Base-by-base conservation (phyloP, 352 stramenopile species). In the Stephanocyclus meneghinianus region DNA sequence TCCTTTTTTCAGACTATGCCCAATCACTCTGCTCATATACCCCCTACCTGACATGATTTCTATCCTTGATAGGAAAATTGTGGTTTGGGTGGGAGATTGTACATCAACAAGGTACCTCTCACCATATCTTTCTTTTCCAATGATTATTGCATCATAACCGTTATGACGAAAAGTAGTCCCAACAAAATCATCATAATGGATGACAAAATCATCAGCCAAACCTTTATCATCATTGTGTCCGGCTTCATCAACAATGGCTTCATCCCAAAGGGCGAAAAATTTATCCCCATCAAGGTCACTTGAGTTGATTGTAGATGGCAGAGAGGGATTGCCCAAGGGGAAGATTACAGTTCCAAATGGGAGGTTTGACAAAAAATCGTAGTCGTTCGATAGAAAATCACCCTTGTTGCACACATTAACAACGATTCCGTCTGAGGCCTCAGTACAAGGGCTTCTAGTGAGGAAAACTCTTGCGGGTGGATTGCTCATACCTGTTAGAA, bases 251-350 rank as follows among this genome's bases (percentile, higher is more conserved):
- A 80, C 5, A 7, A 84, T 44, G 15, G 45, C 18, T 53, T 47
- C 8, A 66, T 84, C 57, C 77, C 77, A 84, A 55, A 74, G 30
- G 3, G 59, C 71, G 45, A 70, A 47, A 50, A 81, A 84, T 5
- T 71, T 64, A 55, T 84, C 77, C 40, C 77, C 77, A 68, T 84
- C 77, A 5, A 80, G 64, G 65, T 84, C 77, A 57, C 77, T 74
- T 32, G 57, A 45, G 61, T 75, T 76, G 16, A 80, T 75, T 55
- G 44, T 67, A 29, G 65, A 62, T 44, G 77, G 77, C 30, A 84
- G 59, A 45, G 77, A 71, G 32, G 56, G 47, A 16, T 37, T 44
- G 15, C 72, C 78, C 67, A 75, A 55, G 30, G 71, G 35, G 72
- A 85, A 85, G 7, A 79, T 48, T 11, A 85, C 62, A 21, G 62